These are phyloP conservation scores for Rhizophora mangle DNA, from an alignment of 345 rosid species.

Conservation along the genomic window DNA sequence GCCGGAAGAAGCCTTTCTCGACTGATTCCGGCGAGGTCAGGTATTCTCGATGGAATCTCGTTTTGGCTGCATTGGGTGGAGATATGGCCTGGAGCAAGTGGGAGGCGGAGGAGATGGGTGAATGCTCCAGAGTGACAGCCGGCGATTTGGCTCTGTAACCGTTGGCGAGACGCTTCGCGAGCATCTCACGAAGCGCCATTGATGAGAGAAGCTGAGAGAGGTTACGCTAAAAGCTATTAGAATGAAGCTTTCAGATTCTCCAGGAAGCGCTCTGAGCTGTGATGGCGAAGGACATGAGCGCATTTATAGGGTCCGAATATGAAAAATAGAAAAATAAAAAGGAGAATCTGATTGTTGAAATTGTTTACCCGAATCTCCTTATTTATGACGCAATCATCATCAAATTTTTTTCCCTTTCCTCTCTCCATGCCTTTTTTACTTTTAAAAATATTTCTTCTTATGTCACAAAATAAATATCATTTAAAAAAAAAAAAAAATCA, in stretches of 20 bases:
- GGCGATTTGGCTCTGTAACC: slow-evolving; percentile 22
- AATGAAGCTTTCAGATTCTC: too few species aligned
- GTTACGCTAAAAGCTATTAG: background rate
- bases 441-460: too few species aligned
- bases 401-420: too few species aligned
- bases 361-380: background rate
- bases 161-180: slow-evolving; percentile 38
- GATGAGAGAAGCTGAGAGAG: background rate
- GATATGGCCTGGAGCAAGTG: slow-evolving; percentile 6
- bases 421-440: too few species aligned
- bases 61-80: slow-evolving; percentile 23
- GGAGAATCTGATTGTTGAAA: slow-evolving; percentile 1
- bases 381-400: too few species aligned
- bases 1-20: slow-evolving; percentile 36
- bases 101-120: background rate
- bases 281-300: background rate
- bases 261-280: background rate
- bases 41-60: slow-evolving; percentile 36
- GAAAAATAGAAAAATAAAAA: slow-evolving; percentile 22
- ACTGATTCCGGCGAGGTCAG: slow-evolving; percentile 34
- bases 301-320: slow-evolving; percentile 39
- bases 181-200: slow-evolving; percentile 54
- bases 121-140: slow-evolving; percentile 19
- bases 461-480: too few species aligned
- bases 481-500: too few species aligned